phyloP scores from a whole-genome alignment of 306 rosid species.

The Inga laurina region DNA sequence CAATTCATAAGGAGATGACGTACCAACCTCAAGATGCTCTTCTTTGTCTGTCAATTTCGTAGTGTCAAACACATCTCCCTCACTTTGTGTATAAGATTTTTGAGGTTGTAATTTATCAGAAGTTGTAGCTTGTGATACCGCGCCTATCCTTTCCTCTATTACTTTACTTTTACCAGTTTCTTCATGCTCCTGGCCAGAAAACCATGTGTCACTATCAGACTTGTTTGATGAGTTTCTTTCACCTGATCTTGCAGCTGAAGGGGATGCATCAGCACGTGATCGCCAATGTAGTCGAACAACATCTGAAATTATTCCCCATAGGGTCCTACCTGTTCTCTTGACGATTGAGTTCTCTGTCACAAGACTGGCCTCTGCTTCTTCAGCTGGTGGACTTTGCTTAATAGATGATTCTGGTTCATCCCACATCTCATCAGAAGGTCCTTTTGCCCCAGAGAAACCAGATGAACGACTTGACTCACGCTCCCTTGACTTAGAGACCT shows the following conservation, averaged over 20 bases:
- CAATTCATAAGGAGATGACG: constrained; percentile 39
- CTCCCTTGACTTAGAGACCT: constrained; percentile 44
- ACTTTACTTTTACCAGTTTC: constrained; percentile 48
- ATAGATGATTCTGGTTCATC: constrained; percentile 55
- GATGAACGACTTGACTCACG: constrained; percentile 48
- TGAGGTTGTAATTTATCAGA: constrained; percentile 43
- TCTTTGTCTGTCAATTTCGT: constrained; percentile 43
- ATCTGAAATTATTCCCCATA: constrained; percentile 68
- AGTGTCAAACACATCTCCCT: constrained; percentile 45
- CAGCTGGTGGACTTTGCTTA: constrained; percentile 42
- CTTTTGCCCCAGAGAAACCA: constrained; percentile 68
- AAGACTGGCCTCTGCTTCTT: constrained; percentile 44
- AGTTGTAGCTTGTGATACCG: constrained; percentile 42
- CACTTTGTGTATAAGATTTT: constrained; percentile 36
- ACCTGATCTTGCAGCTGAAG: constrained; percentile 52
- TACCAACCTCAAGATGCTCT: constrained; percentile 51
- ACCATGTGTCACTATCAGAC: constrained; percentile 69
- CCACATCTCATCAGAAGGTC: constrained; percentile 85
- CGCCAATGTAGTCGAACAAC: constrained; percentile 71
- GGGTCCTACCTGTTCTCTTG: constrained; percentile 76
- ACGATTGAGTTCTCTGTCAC: constrained; percentile 47
- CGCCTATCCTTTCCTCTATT: constrained; percentile 37
- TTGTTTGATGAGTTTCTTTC: constrained; percentile 63
- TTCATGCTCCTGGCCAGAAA: constrained; percentile 76
- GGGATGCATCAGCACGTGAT: constrained; percentile 53